Evolutionary conservation across 768 basidiomycete genomes (phyloP).

Genomic region (Agaricus blazei): DNA sequence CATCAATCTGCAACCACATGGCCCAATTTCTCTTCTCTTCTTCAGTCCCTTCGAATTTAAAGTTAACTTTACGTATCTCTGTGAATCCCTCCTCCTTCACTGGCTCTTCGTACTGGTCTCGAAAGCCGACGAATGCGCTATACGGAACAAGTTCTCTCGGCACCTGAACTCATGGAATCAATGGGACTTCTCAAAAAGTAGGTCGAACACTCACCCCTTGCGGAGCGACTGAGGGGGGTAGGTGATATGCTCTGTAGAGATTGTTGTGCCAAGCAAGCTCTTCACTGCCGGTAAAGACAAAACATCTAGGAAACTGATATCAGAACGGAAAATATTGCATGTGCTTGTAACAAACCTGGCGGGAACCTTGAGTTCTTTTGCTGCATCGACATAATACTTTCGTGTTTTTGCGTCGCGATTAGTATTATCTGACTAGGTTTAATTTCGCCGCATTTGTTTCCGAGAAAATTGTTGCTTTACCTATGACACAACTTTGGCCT

Average conservation of each 20-base stretch:
- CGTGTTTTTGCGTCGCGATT: constrained; percentile 72
- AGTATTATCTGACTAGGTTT: constrained; percentile 72
- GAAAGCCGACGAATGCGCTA: constrained; percentile 52
- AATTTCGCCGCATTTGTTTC: constrained; percentile 1
- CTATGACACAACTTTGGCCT: constrained; percentile 72
- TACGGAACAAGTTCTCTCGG: constrained; percentile 54
- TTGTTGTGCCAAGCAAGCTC: constrained; percentile 94
- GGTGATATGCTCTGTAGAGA: constrained; percentile 72
- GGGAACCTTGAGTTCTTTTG: constrained; percentile 46
- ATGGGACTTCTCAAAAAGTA: neutral
- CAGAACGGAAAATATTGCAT: neutral
- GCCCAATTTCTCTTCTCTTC: constrained; percentile 71
- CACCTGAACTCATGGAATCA: constrained; percentile 25
- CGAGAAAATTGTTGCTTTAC: constrained; percentile 32
- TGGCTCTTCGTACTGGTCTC: constrained; percentile 64
- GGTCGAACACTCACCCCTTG: constrained; percentile 33
- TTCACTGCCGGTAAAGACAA: constrained; percentile 68
- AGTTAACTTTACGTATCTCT: constrained; percentile 74
- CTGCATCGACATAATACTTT: constrained; percentile 64
- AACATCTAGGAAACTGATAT: constrained; percentile 43
- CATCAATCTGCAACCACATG: constrained; percentile 82
- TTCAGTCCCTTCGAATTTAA: constrained; percentile 71
- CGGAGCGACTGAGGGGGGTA: constrained; percentile 38
- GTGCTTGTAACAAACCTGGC: constrained; percentile 42
- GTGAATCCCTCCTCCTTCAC: constrained; percentile 63